Conservation (phyloP, 352 stramenopile species). For the Thalassiosira mediterranea region DNA sequence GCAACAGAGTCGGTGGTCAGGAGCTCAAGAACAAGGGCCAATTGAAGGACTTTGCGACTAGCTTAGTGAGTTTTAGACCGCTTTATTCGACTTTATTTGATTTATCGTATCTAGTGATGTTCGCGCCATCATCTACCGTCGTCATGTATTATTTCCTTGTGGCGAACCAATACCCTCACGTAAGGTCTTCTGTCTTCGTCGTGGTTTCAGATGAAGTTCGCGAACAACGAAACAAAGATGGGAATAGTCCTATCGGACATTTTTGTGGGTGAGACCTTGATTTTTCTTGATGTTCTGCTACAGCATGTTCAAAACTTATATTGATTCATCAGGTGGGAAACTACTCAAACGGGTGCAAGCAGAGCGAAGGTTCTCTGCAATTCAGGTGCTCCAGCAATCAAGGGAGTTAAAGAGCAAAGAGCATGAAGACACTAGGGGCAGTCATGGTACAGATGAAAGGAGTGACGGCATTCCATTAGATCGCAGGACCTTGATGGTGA, state of each 20-base stretch:
- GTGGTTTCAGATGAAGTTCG: slow-evolving; percentile 57
- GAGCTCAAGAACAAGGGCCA: slow-evolving; percentile 56
- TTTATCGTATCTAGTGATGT: too few relatives aligned
- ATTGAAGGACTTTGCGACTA: slow-evolving; percentile 51
- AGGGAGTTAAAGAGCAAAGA: neutral
- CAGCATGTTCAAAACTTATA: neutral
- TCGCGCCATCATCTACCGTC: too few relatives aligned
- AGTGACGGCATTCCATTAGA: neutral
- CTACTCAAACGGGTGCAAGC: slow-evolving; percentile 45
- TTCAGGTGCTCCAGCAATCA: slow-evolving; percentile 20
- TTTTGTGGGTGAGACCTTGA: neutral
- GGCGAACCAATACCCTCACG: too few relatives aligned
- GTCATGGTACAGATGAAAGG: neutral
- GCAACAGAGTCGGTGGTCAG: slow-evolving; percentile 32
- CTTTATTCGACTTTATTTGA: too few relatives aligned
- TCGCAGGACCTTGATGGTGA: too few relatives aligned
- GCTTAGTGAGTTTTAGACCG: too few relatives aligned
- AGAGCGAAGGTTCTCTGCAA: slow-evolving; percentile 25
- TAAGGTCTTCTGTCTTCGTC: too few relatives aligned
- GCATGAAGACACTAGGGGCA: neutral
- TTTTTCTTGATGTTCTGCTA: neutral
- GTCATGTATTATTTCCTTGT: too few relatives aligned
- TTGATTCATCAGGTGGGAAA: slow-evolving; percentile 41
- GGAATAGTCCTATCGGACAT: slow-evolving; percentile 39
- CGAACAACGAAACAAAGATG: slow-evolving; percentile 51